A percentile compares a stretch with the other conserved stretches of the same genome.
Conservation (phyloP, 179 eudicot species). For the Spinacia oleracea region DNA sequence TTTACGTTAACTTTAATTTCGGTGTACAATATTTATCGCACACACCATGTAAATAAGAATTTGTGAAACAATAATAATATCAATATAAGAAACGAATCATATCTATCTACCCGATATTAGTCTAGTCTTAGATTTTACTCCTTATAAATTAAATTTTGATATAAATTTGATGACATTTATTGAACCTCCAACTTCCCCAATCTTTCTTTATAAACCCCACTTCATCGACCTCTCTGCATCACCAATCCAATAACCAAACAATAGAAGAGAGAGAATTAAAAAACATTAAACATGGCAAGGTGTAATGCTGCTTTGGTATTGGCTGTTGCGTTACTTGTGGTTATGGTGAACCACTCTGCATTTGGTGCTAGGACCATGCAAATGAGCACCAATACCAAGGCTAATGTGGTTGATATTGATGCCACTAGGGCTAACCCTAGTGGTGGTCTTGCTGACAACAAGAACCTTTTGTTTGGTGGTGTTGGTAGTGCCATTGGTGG, state of each 20-base stretch:
- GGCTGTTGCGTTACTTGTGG: neutral
- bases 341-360: constrained; percentile 18
- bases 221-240: constrained; percentile 4
- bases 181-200: constrained; percentile 11
- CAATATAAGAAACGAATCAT: too few relatives aligned
- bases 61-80: too few relatives aligned
- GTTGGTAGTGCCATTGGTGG: constrained; percentile 24
- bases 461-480: constrained; percentile 26
- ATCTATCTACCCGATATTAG: constrained; percentile 17
- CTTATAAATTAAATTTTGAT: too few relatives aligned
- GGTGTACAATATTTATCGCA: too few relatives aligned
- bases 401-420: neutral
- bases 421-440: constrained; percentile 18
- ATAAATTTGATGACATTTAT: too few relatives aligned
- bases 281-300: constrained; percentile 4
- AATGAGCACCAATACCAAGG: neutral
- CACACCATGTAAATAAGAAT: too few relatives aligned
- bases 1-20: too few relatives aligned
- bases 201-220: constrained; percentile 15
- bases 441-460: constrained; percentile 19
- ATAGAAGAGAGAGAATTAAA: neutral
- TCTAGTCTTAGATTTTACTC: constrained; percentile 21
- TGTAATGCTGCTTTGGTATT: neutral
- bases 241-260: constrained; percentile 14
- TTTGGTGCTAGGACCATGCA: constrained; percentile 27